phyloP scores from a whole-genome alignment of 1,139 yeast genomes.

The Scheffersomyces insectosa region DNA sequence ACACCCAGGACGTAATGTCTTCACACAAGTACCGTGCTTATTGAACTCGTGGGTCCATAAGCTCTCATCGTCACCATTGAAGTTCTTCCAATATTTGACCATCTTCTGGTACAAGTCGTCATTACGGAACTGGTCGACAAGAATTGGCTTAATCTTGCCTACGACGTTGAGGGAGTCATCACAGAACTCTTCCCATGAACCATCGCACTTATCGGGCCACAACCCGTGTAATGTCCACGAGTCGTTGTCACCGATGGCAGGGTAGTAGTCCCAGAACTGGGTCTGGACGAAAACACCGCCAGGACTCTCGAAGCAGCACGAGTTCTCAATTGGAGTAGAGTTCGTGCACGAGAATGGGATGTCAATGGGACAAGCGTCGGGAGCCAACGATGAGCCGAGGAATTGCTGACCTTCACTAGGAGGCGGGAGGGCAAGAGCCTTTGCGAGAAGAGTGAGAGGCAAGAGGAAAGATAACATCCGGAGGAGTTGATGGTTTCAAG shows the following conservation, averaged over 20 bases:
- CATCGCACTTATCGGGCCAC: slow-evolving; percentile 85
- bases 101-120: slow-evolving; percentile 56
- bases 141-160: slow-evolving; percentile 43
- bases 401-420: too few species aligned
- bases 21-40: slow-evolving; percentile 93
- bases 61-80: slow-evolving; percentile 67
- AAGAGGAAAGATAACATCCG: too few species aligned
- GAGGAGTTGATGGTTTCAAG: too few species aligned
- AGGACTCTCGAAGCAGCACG: slow-evolving; percentile 88
- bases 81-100: slow-evolving; percentile 73
- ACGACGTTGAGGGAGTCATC: slow-evolving; percentile 54
- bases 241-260: slow-evolving; percentile 70
- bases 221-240: slow-evolving; percentile 82
- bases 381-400: not conserved
- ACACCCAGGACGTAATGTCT: slow-evolving; percentile 74
- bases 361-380: slow-evolving; percentile 56
- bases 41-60: slow-evolving; percentile 94
- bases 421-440: too few species aligned
- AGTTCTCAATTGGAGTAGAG: slow-evolving; percentile 40
- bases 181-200: slow-evolving; percentile 72
- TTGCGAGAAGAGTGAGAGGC: too few species aligned
- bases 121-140: slow-evolving; percentile 50
- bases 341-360: slow-evolving; percentile 66
- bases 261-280: slow-evolving; percentile 92
- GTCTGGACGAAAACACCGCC: slow-evolving; percentile 85